Evolutionary conservation across 1,284 basidiomycete genomes (phyloP), one percentile per base, ranked within the genome.

Genomic region (Ustilago loliicola): DNA sequence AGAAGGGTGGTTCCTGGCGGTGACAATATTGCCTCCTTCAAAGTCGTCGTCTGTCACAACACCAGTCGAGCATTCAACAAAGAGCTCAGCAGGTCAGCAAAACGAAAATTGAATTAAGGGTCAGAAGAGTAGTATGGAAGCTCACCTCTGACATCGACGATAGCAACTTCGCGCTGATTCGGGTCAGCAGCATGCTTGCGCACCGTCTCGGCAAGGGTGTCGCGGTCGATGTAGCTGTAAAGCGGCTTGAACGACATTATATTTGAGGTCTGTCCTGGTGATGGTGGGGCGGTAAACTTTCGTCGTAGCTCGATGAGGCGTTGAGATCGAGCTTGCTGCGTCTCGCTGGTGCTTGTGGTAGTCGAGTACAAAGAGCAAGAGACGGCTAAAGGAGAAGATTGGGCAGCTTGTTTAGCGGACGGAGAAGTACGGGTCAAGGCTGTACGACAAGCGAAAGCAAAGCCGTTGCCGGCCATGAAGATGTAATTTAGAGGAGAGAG

Each of bases 1-100:
- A 0, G 79, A 80, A 0, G 87, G 86, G 9, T 82, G 72, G 42
- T 84, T 81, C 23, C 70, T 65, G 0, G 83, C 83, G 2, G 82
- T 82, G 8, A 80, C 68, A 50, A 87, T 86, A 74, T 87, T 82
- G 6, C 87, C 87, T 9, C 87, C 87, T 17, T 75, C 81, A 30
- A 81, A 87, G 57, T 87, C 86, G 52, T 87, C 86, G 56, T 87
- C 86, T 79, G 45, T 25, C 15, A 38, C 7, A 3, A 13, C 45
- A 47, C n/a, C 3, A 25, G 21, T 2, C 29, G 30, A 36, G n/a
- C 13, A 34, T 23, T 17, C 19, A 21, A 3, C 23, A 27, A 42
- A 17, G 8, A 29, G 7, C 15, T 32, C 11, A n/a, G 29, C 10
- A 25, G 17, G 25, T 15, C 7, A n/a, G 30, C n/a, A 2, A 19